These are phyloP conservation scores for Salvia rosmarinus DNA, from an alignment of 257 asterid species.

Conservation along the genomic window DNA sequence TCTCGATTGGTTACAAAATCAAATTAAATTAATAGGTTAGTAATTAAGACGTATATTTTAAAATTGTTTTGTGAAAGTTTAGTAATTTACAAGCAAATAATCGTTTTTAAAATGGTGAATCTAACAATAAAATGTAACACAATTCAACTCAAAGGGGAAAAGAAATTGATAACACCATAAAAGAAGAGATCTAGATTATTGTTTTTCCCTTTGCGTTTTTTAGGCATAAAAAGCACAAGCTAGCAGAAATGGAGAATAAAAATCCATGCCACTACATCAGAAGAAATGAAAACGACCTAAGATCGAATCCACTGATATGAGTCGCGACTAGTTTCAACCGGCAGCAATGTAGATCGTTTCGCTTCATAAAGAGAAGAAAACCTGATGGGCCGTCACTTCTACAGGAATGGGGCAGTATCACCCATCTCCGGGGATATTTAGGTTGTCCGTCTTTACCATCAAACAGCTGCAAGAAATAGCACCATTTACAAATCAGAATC, in stretches of 20 bases:
- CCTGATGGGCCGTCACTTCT: conserved; percentile 33
- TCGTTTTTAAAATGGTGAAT: neutral
- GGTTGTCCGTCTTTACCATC: conserved; percentile 95
- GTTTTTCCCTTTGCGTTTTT: neutral
- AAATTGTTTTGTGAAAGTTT: too few species aligned
- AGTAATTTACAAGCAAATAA: too few species aligned
- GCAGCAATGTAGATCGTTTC: neutral
- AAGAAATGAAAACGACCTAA: conserved; percentile 22
- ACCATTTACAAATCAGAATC: conserved; percentile 34
- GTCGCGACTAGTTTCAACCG: conserved; percentile 7
- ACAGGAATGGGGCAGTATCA: conserved; percentile 92
- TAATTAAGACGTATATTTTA: too few species aligned
- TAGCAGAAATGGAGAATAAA: conserved; percentile 8
- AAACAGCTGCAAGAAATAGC: conserved; percentile 63
- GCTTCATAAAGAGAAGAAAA: conserved; percentile 9
- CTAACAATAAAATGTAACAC: conserved; percentile 11
- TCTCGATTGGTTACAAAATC: too few species aligned
- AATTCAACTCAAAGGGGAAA: conserved; percentile 14
- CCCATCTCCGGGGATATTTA: conserved; percentile 94
- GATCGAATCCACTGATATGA: conserved; percentile 6
- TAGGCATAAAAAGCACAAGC: neutral
- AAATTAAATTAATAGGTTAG: too few species aligned
- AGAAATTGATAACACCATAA: conserved; percentile 16
- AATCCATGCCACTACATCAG: neutral
- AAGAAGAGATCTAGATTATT: neutral